Evolutionary conservation across 116 monocot species (phyloP).

Genomic region (Trichopus zeylanicus): DNA sequence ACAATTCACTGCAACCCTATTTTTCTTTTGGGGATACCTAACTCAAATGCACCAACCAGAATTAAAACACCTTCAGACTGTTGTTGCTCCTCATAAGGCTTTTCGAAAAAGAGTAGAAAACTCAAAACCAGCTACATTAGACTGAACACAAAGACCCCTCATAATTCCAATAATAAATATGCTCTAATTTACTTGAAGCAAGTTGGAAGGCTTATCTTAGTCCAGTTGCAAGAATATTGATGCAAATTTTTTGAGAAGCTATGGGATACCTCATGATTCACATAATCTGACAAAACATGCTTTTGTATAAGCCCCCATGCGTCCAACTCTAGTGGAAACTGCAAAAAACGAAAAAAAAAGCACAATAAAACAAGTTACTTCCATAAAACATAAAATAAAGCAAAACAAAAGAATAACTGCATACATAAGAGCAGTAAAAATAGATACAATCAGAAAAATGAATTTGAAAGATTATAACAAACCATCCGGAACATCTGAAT

Average conservation of each 20-base stretch:
- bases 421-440: too few species aligned
- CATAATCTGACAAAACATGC: constrained; percentile 76
- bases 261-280: constrained; percentile 61
- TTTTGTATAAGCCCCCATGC: constrained; percentile 72
- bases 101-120: too few species aligned
- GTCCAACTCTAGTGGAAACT: constrained; percentile 85
- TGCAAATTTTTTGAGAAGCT: not conserved
- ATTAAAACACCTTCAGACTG: too few species aligned
- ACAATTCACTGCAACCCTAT: too few species aligned
- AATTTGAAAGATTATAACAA: too few species aligned
- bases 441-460: too few species aligned
- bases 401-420: not conserved
- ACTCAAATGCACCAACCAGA: too few species aligned
- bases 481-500: too few species aligned
- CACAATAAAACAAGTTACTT: not conserved
- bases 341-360: constrained; percentile 23
- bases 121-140: too few species aligned
- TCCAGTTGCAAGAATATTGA: not conserved
- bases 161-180: not conserved
- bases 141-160: too few species aligned
- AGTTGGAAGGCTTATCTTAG: not conserved
- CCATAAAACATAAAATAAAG: not conserved
- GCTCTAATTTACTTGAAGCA: not conserved
- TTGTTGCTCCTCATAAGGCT: too few species aligned
- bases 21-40: too few species aligned